Evolutionary conservation across 2,329 filamentous ascomycete genomes (phyloP).

Genomic region (Fusarium globosum): DNA sequence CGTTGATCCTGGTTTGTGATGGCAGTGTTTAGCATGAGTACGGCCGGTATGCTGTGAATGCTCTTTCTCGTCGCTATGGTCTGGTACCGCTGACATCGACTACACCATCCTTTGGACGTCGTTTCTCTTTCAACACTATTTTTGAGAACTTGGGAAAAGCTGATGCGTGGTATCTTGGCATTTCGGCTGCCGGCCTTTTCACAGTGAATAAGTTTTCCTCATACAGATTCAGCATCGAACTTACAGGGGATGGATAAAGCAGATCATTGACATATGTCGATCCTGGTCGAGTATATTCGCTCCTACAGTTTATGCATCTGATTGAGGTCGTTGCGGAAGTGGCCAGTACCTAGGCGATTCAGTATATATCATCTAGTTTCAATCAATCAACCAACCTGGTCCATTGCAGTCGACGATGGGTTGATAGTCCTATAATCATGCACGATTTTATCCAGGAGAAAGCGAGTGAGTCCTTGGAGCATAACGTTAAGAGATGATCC

Average conservation of each 20-base stretch:
- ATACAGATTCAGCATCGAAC: constrained; percentile 11
- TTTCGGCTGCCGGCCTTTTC: constrained; percentile 62
- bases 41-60: constrained; percentile 82
- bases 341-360: constrained; percentile 62
- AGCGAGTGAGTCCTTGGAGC: constrained; percentile 87
- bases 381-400: constrained; percentile 63
- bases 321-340: constrained; percentile 80
- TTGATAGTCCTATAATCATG: constrained; percentile 79
- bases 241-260: constrained; percentile 72
- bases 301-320: constrained; percentile 86
- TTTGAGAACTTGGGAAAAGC: constrained; percentile 93
- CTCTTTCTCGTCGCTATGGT: constrained; percentile 86
- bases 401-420: constrained; percentile 72
- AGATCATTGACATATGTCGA: constrained; percentile 87
- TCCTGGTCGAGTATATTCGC: constrained; percentile 83
- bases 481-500: constrained; percentile 80
- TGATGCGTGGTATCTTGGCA: constrained; percentile 65
- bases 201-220: constrained; percentile 9
- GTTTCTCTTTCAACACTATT: constrained; percentile 90
- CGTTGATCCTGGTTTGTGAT: constrained; percentile 78
- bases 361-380: neutral
- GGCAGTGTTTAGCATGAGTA: constrained; percentile 90
- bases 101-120: constrained; percentile 92
- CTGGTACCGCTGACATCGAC: constrained; percentile 89
- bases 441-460: constrained; percentile 83